phyloP scores from a whole-genome alignment of 1,139 yeast genomes.

The Pneumocystis canis region DNA sequence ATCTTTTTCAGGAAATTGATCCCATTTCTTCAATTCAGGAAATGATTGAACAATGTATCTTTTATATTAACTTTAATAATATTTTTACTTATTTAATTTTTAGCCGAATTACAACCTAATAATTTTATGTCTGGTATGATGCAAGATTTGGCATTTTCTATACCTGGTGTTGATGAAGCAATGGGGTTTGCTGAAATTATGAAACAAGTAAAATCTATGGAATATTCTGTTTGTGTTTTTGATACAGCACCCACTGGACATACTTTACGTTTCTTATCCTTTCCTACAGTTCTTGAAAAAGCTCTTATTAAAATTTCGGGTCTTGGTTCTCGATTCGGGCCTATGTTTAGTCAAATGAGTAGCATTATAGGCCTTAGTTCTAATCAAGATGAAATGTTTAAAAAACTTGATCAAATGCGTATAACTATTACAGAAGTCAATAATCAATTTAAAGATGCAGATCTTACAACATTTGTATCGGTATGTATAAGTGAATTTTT shows the following conservation, averaged over 20 bases:
- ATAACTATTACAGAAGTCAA: conserved; percentile 75
- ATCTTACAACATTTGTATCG: conserved; percentile 87
- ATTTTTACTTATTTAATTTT: conserved; percentile 19
- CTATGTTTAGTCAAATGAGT: conserved; percentile 45
- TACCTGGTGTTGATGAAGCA: conserved; percentile 97
- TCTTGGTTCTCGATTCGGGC: conserved; percentile 75
- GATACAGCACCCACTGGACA: conserved; percentile 99
- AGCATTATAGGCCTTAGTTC: conserved; percentile 50
- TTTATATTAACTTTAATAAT: conserved; percentile 14
- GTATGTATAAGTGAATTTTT: conserved; percentile 94
- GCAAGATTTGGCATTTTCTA: conserved; percentile 86
- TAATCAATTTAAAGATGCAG: conserved; percentile 90
- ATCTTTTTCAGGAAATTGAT: conserved; percentile 48
- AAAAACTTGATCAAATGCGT: conserved; percentile 70
- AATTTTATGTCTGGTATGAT: conserved; percentile 51
- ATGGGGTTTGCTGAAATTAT: conserved; percentile 93
- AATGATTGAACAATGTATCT: conserved; percentile 52
- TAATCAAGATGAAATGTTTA: conserved; percentile 58
- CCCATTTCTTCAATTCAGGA: conserved; percentile 91
- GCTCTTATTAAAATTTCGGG: conserved; percentile 75
- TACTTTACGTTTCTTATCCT: conserved; percentile 81
- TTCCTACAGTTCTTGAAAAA: conserved; percentile 82
- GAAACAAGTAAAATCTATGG: conserved; percentile 82
- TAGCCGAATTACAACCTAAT: conserved; percentile 35
- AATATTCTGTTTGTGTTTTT: conserved; percentile 77